A percentile compares a stretch with the other conserved stretches of the same genome.
These are phyloP conservation scores for Suillus clintonianus DNA, from an alignment of 768 basidiomycete species.

Conservation along the genomic window DNA sequence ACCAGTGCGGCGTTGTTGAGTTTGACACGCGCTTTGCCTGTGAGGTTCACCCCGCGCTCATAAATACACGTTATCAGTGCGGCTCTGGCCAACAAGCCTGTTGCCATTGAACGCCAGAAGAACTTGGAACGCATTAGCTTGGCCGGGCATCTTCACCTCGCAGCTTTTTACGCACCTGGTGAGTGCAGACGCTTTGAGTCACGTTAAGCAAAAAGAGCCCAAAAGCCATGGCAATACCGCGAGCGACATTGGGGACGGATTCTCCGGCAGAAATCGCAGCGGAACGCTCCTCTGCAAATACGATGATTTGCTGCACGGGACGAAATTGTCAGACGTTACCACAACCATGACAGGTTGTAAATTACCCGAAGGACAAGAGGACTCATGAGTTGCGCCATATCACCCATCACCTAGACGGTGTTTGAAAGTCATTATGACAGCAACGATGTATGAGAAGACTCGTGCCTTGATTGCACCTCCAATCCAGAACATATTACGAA, in stretches of 20 bases:
- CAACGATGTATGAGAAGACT: background rate
- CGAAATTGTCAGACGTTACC: background rate
- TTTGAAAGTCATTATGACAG: background rate
- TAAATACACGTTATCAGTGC: slow-evolving; percentile 73
- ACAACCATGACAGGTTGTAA: background rate
- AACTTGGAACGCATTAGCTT: slow-evolving; percentile 43
- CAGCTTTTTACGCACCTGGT: slow-evolving; percentile 46
- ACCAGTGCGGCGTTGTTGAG: slow-evolving; percentile 62
- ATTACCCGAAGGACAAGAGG: slow-evolving; percentile 62
- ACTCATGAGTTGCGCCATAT: slow-evolving; percentile 61
- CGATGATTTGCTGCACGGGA: slow-evolving; percentile 52
- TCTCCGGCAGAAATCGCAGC: slow-evolving; percentile 39
- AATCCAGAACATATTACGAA: slow-evolving; percentile 61
- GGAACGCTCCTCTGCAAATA: slow-evolving; percentile 53
- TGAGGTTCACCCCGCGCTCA: slow-evolving; percentile 64
- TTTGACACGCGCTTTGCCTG: slow-evolving; percentile 64
- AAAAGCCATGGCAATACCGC: slow-evolving; percentile 60
- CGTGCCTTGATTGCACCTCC: slow-evolving; percentile 60
- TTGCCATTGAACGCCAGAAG: slow-evolving; percentile 70
- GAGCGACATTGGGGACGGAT: slow-evolving; percentile 43
- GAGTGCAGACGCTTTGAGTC: slow-evolving; percentile 55
- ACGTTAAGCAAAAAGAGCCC: slow-evolving; percentile 55
- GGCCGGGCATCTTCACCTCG: background rate
- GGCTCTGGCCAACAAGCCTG: slow-evolving; percentile 64
- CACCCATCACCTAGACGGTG: slow-evolving; percentile 50